These are phyloP conservation scores for Actinomucor elegans DNA, from an alignment of 371 early-diverging fungal genomes.

Conservation along the genomic window DNA sequence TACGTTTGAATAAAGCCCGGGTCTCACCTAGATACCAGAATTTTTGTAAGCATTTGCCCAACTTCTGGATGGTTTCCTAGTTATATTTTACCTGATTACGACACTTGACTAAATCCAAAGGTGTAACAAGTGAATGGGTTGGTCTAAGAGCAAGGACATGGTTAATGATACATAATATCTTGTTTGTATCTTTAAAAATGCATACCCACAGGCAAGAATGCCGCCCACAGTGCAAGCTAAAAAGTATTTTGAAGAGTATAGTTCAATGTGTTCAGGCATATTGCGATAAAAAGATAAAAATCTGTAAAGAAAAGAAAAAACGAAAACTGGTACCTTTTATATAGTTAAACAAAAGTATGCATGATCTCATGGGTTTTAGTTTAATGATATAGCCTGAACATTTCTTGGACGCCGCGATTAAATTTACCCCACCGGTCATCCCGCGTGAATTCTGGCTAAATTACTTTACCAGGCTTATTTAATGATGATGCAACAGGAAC, in stretches of 20 bases:
- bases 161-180: background rate
- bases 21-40: conserved; percentile 46
- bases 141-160: conserved; percentile 35
- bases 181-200: background rate
- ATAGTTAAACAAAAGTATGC: background rate
- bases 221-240: conserved; percentile 63
- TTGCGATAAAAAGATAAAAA: background rate
- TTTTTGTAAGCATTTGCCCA: background rate
- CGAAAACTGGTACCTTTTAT: background rate
- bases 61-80: background rate
- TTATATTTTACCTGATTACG: conserved; percentile 53
- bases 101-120: conserved; percentile 76
- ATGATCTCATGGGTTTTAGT: conserved; percentile 4
- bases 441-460: background rate
- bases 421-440: conserved; percentile 5
- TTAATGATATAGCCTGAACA: conserved; percentile 3
- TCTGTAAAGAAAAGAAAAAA: background rate
- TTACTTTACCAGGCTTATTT: too few species aligned
- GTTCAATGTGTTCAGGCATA: conserved; percentile 11
- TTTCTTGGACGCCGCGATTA: background rate
- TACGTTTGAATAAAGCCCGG: conserved; percentile 69
- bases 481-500: conserved; percentile 2
- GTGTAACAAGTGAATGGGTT: conserved; percentile 69
- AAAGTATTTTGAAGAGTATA: conserved; percentile 49
- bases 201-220: conserved; percentile 57